Evolutionary conservation across 2,329 filamentous ascomycete species (phyloP).

Genomic region (Aspergillus nomiae): DNA sequence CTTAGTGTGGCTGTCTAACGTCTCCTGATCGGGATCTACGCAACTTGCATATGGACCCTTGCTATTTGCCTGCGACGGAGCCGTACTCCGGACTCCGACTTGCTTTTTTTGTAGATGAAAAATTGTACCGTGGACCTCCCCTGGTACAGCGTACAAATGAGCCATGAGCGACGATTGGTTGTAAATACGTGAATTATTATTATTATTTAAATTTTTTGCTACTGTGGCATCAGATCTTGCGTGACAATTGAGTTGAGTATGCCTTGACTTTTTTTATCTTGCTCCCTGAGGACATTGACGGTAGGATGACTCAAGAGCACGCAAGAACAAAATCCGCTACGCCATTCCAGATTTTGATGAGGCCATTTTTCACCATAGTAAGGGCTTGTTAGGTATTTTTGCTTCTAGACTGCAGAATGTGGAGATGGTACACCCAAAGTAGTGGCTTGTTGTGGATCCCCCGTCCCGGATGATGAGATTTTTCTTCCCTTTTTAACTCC

Average conservation of each 20-base stretch:
- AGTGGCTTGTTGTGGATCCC: conserved; percentile 13
- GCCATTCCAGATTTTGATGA: conserved; percentile 17
- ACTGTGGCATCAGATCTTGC: background rate
- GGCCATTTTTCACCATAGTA: conserved; percentile 22
- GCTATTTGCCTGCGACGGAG: background rate
- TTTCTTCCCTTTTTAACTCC: conserved; percentile 12
- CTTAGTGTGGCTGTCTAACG: background rate
- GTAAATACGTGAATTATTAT: background rate
- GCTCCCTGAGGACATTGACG: background rate
- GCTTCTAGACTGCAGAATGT: conserved; percentile 16
- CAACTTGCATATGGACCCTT: conserved; percentile 3
- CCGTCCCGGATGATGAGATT: conserved; percentile 13
- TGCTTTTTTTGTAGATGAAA: background rate
- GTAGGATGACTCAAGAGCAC: conserved; percentile 8
- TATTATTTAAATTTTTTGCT: background rate
- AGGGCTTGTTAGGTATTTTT: conserved; percentile 10
- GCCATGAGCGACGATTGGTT: background rate
- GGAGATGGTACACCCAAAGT: conserved; percentile 12
- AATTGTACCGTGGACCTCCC: background rate
- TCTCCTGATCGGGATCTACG: conserved; percentile 1
- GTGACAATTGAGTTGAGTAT: background rate
- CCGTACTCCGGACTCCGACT: conserved; percentile 4
- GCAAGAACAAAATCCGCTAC: background rate
- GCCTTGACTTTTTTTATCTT: background rate
- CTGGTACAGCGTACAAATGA: background rate